Base-by-base conservation (phyloP, 257 asterid species). In the Ocimum tenuiflorum region DNA sequence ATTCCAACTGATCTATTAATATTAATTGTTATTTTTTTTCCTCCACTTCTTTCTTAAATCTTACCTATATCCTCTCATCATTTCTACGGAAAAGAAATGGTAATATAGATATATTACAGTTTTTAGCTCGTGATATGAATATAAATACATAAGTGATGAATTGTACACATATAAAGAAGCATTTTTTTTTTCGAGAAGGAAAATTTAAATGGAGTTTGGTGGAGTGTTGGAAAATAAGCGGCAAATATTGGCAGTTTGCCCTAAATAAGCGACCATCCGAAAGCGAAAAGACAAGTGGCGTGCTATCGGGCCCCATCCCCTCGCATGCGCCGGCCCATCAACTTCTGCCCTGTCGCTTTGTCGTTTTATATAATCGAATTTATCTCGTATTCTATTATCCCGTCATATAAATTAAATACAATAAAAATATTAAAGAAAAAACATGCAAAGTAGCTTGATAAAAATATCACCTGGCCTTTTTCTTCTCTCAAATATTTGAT, bases 291-390 rank as follows among this genome's bases (percentile, higher is more conserved):
- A 73, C 78, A 46, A 23, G 19, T 23, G 72, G 60, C 69, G 24
- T 61, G 60, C 43, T 3, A 24, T 41, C 59, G 74, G 70, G 73
- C 73, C 70, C 68, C 64, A 61, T 22, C 24, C 38, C 7, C 55
- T 29, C 79, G 79, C 75, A 69, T 74, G 79, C 75, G 67, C 68
- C 75, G 75, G 79, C 79, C 79, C 75, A 74, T 68, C 68, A 74
- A 35, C 14, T 24, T 45, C 54, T 67, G 45, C 14, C 67, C 8
- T 57, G 67, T 46, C 77, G 1, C 75, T 31, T 3, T 45, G 1
- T 23, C 14, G 1, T 14, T 61, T 47, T 8, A 20, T 27, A 17
- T 2, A 0, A 0, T 36, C 4, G 0, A 0, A 4, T 43, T 13
- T 4, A 43, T 13, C 8, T 43, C 47, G 17, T 41, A 41, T 13